Conservation (phyloP, 495 filamentous ascomycete genomes). For the Penicillium herquei region DNA sequence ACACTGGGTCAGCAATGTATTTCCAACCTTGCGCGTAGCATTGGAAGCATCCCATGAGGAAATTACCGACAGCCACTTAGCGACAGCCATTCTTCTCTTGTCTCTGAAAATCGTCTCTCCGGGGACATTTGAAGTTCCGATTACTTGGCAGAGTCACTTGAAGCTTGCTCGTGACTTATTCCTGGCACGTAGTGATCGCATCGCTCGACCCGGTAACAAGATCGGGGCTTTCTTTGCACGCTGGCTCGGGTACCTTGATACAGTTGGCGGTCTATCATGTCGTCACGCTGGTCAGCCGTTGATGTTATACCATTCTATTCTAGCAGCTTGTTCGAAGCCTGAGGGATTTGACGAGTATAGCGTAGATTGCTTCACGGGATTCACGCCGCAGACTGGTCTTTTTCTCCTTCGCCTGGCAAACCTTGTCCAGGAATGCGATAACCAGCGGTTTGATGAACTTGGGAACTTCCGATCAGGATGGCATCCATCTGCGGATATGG, state of each 20-base stretch:
- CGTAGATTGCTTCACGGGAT: constrained; percentile 81
- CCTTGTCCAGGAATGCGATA: constrained; percentile 69
- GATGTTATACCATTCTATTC: constrained; percentile 54
- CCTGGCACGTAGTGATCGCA: constrained; percentile 58
- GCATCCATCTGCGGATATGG: constrained; percentile 55
- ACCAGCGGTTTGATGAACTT: constrained; percentile 59
- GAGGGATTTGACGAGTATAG: constrained; percentile 53
- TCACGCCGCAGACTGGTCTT: constrained; percentile 65
- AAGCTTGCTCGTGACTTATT: constrained; percentile 76
- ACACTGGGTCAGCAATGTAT: constrained; percentile 74
- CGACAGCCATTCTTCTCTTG: constrained; percentile 83
- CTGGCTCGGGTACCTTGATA: constrained; percentile 86
- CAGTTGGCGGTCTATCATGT: constrained; percentile 74
- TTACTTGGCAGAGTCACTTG: constrained; percentile 76
- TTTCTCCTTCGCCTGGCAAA: constrained; percentile 74
- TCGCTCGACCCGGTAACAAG: constrained; percentile 53
- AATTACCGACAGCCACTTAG: constrained; percentile 72
- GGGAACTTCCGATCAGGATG: constrained; percentile 54
- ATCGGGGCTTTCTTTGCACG: constrained; percentile 78
- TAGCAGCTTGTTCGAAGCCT: constrained; percentile 38
- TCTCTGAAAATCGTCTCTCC: constrained; percentile 86
- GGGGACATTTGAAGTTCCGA: constrained; percentile 70
- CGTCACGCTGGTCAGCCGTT: constrained; percentile 59
- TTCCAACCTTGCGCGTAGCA: constrained; percentile 67
- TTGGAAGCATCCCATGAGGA: constrained; percentile 56